phyloP scores from a whole-genome alignment of 306 rosid species.

The Notholithocarpus densiflorus region DNA sequence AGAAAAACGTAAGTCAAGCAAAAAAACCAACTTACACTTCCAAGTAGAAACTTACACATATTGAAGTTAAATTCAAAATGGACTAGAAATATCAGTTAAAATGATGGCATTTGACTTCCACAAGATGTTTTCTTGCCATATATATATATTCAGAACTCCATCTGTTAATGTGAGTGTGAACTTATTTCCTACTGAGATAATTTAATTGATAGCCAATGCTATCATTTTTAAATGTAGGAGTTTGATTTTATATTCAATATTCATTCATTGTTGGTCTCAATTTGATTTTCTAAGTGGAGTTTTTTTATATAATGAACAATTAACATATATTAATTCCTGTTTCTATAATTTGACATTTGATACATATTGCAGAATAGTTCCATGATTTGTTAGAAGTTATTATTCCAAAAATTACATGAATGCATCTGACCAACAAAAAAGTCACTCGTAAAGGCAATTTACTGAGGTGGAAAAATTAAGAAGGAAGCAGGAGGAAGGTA shows the following conservation, averaged over 20 bases:
- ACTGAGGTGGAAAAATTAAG: constrained; percentile 16
- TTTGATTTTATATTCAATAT: neutral
- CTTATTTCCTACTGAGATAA: neutral
- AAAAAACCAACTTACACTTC: neutral
- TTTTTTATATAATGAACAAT: neutral
- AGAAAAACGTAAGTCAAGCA: constrained; percentile 18
- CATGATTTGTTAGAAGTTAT: neutral
- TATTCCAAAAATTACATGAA: neutral
- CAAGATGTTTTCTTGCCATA: neutral
- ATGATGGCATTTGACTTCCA: neutral
- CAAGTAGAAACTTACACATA: neutral
- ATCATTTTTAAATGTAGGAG: neutral
- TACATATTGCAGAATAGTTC: neutral
- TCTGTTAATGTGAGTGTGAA: neutral
- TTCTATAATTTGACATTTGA: neutral
- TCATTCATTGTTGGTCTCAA: neutral
- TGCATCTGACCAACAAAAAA: neutral
- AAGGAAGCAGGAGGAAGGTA: constrained; percentile 11
- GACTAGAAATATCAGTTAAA: neutral
- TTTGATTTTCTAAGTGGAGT: neutral
- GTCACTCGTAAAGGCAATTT: neutral
- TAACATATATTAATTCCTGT: neutral
- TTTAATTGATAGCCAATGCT: neutral
- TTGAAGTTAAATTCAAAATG: neutral
- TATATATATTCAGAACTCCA: neutral